Conservation (phyloP, 1,139 yeast genomes). For the Pichia sp. region DNA sequence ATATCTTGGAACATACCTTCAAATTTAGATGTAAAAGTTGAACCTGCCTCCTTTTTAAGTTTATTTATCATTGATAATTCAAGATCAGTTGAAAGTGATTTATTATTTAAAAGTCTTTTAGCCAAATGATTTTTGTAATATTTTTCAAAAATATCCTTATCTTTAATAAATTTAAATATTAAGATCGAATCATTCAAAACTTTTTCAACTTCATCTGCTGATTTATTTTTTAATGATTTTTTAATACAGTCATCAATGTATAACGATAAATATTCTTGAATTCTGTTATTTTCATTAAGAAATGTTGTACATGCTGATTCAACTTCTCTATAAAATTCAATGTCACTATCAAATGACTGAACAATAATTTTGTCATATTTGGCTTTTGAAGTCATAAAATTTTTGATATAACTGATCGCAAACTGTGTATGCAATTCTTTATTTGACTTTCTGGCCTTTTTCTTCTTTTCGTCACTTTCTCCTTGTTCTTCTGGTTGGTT, state of each 20-base stretch:
- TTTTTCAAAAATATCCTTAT: constrained; percentile 82
- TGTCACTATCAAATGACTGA: constrained; percentile 44
- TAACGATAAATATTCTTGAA: constrained; percentile 68
- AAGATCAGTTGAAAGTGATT: constrained; percentile 30
- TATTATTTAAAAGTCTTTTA: constrained; percentile 49
- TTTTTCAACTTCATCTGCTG: constrained; percentile 49
- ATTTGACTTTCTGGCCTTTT: constrained; percentile 32
- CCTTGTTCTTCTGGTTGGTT: constrained; percentile 7
- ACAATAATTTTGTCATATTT: constrained; percentile 45
- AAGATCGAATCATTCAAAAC: constrained; percentile 50
- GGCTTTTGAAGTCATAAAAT: constrained; percentile 48
- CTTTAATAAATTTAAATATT: constrained; percentile 64
- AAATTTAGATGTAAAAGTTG: constrained; percentile 70
- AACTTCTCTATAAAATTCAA: constrained; percentile 47
- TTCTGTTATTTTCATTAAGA: constrained; percentile 50
- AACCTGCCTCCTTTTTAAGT: constrained; percentile 73
- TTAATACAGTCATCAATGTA: constrained; percentile 70
- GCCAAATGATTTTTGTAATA: constrained; percentile 85
- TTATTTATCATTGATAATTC: constrained; percentile 50
- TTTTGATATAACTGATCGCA: constrained; percentile 68
- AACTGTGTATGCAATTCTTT: constrained; percentile 39
- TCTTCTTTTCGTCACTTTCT: constrained; percentile 8
- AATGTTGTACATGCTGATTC: constrained; percentile 58
- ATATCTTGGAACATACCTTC: constrained; percentile 90
- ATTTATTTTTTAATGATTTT: constrained; percentile 47